These are phyloP conservation scores for Simmondsia chinensis DNA, from an alignment of 148 eudicot species.

Conservation along the genomic window DNA sequence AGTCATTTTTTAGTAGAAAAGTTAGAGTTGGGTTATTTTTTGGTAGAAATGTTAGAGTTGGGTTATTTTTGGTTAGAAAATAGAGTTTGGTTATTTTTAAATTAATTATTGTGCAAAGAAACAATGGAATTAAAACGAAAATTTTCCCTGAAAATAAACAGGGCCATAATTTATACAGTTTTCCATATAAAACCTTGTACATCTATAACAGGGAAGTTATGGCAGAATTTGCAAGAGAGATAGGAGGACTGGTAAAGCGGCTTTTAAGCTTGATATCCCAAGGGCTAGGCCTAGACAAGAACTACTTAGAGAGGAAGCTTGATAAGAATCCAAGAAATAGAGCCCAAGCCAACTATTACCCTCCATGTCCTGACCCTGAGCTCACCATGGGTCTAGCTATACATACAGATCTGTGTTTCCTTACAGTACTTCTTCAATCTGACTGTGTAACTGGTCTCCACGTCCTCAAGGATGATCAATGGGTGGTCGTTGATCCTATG, in stretches of 20 bases:
- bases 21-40: too few species aligned
- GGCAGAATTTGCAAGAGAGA: slow-evolving; percentile 4
- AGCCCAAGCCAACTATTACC: slow-evolving; percentile 35
- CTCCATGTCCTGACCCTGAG: slow-evolving; percentile 29
- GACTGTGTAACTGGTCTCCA: slow-evolving; percentile 20
- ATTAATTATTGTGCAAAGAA: too few species aligned
- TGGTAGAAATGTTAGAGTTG: too few species aligned
- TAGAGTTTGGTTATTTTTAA: too few species aligned
- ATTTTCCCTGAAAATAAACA: too few species aligned
- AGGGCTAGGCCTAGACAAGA: slow-evolving; percentile 20
- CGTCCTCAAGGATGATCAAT: slow-evolving; percentile 16
- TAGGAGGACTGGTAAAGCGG: slow-evolving; percentile 3
- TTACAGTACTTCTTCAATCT: slow-evolving; percentile 18
- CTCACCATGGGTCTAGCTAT: slow-evolving; percentile 15
- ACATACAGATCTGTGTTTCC: slow-evolving; percentile 18
- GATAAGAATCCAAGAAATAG: slow-evolving; percentile 7
- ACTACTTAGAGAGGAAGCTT: slow-evolving; percentile 8
- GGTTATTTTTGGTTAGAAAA: too few species aligned
- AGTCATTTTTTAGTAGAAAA: too few species aligned
- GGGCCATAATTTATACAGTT: too few species aligned
- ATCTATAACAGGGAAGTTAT: slow-evolving; percentile 8
- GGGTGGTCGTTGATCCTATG: slow-evolving; percentile 20
- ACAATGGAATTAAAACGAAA: too few species aligned
- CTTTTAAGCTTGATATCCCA: slow-evolving; percentile 22
- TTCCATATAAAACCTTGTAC: too few species aligned